phyloP scores from a whole-genome alignment of 1,139 yeast genomes.

The Groenewaldozyma auringiensis region DNA sequence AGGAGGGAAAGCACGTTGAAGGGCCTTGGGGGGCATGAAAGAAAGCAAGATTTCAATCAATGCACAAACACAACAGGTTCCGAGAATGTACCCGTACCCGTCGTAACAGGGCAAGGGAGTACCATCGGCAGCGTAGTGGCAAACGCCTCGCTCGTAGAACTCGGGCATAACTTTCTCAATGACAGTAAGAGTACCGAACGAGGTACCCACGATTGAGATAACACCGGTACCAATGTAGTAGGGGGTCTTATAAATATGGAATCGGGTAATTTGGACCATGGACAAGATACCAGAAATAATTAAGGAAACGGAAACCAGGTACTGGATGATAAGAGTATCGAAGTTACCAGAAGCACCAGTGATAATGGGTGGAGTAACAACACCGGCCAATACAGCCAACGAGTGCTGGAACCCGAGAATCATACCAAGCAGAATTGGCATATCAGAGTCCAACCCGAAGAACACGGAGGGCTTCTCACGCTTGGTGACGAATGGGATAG shows the following conservation, averaged over 20 bases:
- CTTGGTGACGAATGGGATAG: slow-evolving; percentile 54
- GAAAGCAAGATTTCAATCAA: slow-evolving; percentile 63
- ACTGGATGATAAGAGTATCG: slow-evolving; percentile 44
- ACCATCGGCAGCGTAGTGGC: slow-evolving; percentile 54
- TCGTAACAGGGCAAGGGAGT: slow-evolving; percentile 73
- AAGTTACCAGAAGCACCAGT: slow-evolving; percentile 58
- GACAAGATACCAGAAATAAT: slow-evolving; percentile 72
- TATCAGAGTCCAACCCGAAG: slow-evolving; percentile 67
- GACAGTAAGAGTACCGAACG: slow-evolving; percentile 79
- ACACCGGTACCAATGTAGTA: slow-evolving; percentile 82
- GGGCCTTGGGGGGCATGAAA: slow-evolving; percentile 61
- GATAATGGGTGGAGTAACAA: slow-evolving; percentile 76
- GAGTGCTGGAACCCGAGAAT: slow-evolving; percentile 81
- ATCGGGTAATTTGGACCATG: slow-evolving; percentile 68
- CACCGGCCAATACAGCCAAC: slow-evolving; percentile 85
- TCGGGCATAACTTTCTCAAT: slow-evolving; percentile 67
- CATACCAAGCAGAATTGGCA: slow-evolving; percentile 71
- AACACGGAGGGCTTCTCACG: slow-evolving; percentile 46
- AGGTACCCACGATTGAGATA: slow-evolving; percentile 81
- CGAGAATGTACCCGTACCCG: slow-evolving; percentile 82
- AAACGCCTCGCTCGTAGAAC: slow-evolving; percentile 68
- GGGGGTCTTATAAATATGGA: slow-evolving; percentile 63
- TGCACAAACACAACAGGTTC: slow-evolving; percentile 70
- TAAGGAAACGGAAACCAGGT: slow-evolving; percentile 69
- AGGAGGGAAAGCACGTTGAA: slow-evolving; percentile 76